Evolutionary conservation across 2,329 filamentous ascomycete species (phyloP).

Genomic region (Hirsutella minnesotensis): DNA sequence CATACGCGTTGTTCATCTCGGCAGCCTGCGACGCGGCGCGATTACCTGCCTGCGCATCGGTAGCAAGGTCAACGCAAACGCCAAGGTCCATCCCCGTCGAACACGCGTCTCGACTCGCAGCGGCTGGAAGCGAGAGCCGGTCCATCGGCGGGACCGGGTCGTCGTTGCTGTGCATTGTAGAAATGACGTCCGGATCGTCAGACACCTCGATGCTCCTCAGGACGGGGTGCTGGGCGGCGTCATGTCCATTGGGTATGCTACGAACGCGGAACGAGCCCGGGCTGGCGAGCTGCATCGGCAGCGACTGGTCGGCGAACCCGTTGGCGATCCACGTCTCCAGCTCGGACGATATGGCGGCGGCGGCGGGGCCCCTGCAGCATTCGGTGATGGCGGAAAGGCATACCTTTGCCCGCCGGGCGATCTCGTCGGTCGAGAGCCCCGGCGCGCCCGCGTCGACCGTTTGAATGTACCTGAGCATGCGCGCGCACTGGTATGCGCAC

Average conservation of each 20-base stretch:
- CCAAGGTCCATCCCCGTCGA: slow-evolving; percentile 7
- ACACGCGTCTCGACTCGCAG: not conserved
- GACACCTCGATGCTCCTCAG: slow-evolving; percentile 13
- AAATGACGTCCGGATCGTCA: slow-evolving; percentile 15
- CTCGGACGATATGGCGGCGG: slow-evolving; percentile 33
- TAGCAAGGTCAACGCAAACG: slow-evolving; percentile 10
- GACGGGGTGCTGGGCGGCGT: slow-evolving; percentile 8
- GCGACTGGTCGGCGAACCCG: slow-evolving; percentile 19
- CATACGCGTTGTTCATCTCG: slow-evolving; percentile 28
- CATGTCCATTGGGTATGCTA: not conserved
- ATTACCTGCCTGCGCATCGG: slow-evolving; percentile 9
- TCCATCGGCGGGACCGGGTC: slow-evolving; percentile 9
- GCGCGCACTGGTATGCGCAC: slow-evolving; percentile 43
- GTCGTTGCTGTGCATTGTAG: not conserved
- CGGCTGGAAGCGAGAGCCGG: slow-evolving; percentile 4
- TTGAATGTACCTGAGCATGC: slow-evolving; percentile 39
- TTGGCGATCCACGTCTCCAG: slow-evolving; percentile 38
- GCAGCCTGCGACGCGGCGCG: slow-evolving; percentile 8
- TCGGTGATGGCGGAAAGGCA: slow-evolving; percentile 39
- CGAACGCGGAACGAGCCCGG: slow-evolving; percentile 7
- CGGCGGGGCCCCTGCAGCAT: slow-evolving; percentile 38
- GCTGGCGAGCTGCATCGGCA: slow-evolving; percentile 6
- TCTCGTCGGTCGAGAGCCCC: slow-evolving; percentile 30
- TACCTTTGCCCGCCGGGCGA: slow-evolving; percentile 36
- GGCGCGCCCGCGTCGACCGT: slow-evolving; percentile 31